Evolutionary conservation across 2,329 filamentous ascomycete genomes (phyloP), one percentile per base, ranked within the genome.

Genomic region (Corynespora cassiicola): DNA sequence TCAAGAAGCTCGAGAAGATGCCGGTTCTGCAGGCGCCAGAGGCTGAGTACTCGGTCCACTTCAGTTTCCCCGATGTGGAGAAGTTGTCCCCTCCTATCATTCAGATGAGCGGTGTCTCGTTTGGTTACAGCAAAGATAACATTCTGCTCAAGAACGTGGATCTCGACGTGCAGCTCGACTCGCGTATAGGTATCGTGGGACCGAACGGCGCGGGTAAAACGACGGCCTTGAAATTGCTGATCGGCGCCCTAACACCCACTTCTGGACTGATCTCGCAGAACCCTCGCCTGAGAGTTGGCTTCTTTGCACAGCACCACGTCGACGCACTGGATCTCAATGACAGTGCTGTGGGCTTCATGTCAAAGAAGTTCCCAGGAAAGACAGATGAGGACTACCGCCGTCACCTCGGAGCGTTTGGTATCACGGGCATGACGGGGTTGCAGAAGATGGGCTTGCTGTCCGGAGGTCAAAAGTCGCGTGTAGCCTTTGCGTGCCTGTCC

Each of bases 161-260:
- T 62, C 79, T 99, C 16, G 92, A 97, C 66, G 94, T 99, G 11
- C 94, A 99, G 70, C 85, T 99, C 26, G 94, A 99, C 73, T 97
- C 92, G 7, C 88, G 94, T 50, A 99, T 99, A 58, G 94, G 94
- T 64, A 99, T 99, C 63, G 92, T 99, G n/a, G 94, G 94, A 11
- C 94, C 94, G 62, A 99, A 99, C 78, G 94, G 94, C 71, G 94
- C 94, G 28, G 94, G 94, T 79, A 99, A 99, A 74, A 99, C 94
- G 3, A 99, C 94, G 0, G 87, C 96, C n/a, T 77, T 99, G 55
- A 97, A 96, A 73, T 82, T 99, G n/a, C 85, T 99, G 44, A 96
- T 94, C 50, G 89, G 90, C 48, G 88, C 89, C 58, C 80, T 99
- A 16, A 71, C 82, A 40, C 83, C 94, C 3, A 83, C 85, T 0